Conservation (phyloP, 1,284 basidiomycete species). For the Microbotryum scabiosae region DNA sequence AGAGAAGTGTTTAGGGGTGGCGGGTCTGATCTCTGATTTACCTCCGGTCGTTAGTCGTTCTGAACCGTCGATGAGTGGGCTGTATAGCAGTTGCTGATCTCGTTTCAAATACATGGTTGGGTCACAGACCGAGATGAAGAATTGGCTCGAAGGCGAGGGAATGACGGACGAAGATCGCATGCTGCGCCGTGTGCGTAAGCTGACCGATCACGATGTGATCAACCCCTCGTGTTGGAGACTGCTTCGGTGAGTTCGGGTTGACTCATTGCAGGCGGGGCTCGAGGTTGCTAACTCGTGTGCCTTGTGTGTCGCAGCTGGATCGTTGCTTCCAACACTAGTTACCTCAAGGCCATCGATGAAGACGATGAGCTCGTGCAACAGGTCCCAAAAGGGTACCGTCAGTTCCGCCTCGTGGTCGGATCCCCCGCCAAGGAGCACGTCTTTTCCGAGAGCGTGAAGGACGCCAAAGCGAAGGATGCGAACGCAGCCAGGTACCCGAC, state of each 20-base stretch:
- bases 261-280: not conserved
- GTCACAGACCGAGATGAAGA: slow-evolving; percentile 23
- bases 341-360: slow-evolving; percentile 30
- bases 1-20: slow-evolving; percentile 7
- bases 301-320: slow-evolving; percentile 12
- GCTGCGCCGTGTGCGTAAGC: slow-evolving; percentile 21
- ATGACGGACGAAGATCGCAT: slow-evolving; percentile 20
- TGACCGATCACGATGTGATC: slow-evolving; percentile 16
- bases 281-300: not conserved
- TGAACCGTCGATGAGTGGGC: not conserved
- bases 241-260: slow-evolving; percentile 7
- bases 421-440: slow-evolving; percentile 29
- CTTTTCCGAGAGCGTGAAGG: slow-evolving; percentile 15
- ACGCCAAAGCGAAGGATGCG: slow-evolving; percentile 9
- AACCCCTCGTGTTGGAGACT: slow-evolving; percentile 27
- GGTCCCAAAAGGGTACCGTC: slow-evolving; percentile 20
- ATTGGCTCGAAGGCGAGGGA: slow-evolving; percentile 23
- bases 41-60: slow-evolving; percentile 16
- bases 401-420: slow-evolving; percentile 30
- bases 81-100: not conserved
- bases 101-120: not conserved
- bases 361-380: slow-evolving; percentile 29
- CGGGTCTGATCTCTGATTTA: slow-evolving; percentile 19
- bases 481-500: slow-evolving; percentile 24
- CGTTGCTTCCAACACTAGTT: slow-evolving; percentile 30